Percentiles rank a stretch among this genome's conserved stretches.
phyloP scores from a whole-genome alignment of 768 basidiomycete genomes.

The Leccinum truebloodii region DNA sequence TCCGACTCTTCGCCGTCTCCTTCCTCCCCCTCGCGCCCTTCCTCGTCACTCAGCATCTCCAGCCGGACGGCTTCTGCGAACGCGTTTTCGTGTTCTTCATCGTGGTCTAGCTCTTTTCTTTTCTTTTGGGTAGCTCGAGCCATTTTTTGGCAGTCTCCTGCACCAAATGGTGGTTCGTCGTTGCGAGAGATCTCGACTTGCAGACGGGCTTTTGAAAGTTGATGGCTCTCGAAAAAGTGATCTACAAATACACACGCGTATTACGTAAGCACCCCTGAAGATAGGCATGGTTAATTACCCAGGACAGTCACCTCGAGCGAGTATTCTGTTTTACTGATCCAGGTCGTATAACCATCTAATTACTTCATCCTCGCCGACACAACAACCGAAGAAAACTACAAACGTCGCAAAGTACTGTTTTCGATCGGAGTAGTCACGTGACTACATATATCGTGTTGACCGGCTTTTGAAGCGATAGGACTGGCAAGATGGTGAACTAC shows the following conservation, averaged over 20 bases:
- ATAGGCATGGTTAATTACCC: no score
- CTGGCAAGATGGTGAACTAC: constrained; percentile 69
- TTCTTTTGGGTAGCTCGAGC: constrained; percentile 46
- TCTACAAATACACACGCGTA: neutral
- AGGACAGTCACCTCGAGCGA: no score
- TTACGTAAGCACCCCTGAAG: constrained; percentile 19
- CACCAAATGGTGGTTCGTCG: neutral
- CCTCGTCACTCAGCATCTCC: constrained; percentile 79
- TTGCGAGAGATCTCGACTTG: neutral
- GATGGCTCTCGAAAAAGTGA: constrained; percentile 10
- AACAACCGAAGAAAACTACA: neutral
- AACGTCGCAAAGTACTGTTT: neutral
- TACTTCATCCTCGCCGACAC: no score
- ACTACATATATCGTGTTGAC: neutral
- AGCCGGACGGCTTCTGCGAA: constrained; percentile 47
- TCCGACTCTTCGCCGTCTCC: constrained; percentile 42
- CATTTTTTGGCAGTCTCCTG: constrained; percentile 39
- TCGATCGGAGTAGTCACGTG: constrained; percentile 9
- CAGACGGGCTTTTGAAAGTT: neutral
- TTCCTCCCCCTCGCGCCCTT: constrained; percentile 41
- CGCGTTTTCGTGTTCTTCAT: constrained; percentile 34
- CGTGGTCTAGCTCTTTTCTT: constrained; percentile 54
- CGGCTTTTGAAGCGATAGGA: constrained; percentile 1
- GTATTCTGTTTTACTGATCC: no score
- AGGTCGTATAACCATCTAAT: no score